Conservation (phyloP, 106 monocot genomes). For the Agapanthus africanus region DNA sequence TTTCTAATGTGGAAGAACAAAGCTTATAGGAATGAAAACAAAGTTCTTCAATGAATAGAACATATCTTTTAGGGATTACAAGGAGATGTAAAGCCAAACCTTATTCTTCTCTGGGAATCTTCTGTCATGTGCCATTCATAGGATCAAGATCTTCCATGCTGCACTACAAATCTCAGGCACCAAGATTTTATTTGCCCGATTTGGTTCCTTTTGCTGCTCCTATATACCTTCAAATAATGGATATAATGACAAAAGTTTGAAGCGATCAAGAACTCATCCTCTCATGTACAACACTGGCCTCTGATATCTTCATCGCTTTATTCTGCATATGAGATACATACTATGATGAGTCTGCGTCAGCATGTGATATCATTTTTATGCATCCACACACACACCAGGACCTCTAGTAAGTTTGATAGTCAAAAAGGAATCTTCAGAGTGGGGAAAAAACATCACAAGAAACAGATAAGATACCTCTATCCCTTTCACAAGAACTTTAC, state of each 20-base stretch:
- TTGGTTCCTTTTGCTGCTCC: no score
- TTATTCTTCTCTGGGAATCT: not conserved
- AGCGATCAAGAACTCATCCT: constrained; percentile 1
- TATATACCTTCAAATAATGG: not conserved
- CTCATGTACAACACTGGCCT: not conserved
- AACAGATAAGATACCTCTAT: not conserved
- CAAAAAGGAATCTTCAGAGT: not conserved
- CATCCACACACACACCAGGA: not conserved
- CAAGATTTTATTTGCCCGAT: not conserved
- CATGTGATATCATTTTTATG: not conserved
- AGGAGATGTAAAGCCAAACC: not conserved
- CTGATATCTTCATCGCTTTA: not conserved
- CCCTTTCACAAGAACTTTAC: no score
- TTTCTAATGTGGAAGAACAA: not conserved
- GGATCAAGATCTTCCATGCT: not conserved
- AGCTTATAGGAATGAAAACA: not conserved
- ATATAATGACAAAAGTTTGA: not conserved
- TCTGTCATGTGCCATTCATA: constrained; percentile 1
- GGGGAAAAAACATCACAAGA: not conserved
- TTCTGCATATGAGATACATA: not conserved
- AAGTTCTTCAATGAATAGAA: not conserved
- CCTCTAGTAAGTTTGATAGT: not conserved
- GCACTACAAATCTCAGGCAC: not conserved
- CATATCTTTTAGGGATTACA: not conserved
- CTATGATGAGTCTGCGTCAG: not conserved